A percentile compares a stretch with the other conserved stretches of the same genome.
These are phyloP conservation scores for Tuber melanosporum DNA, from an alignment of 495 filamentous ascomycete species.

Conservation along the genomic window DNA sequence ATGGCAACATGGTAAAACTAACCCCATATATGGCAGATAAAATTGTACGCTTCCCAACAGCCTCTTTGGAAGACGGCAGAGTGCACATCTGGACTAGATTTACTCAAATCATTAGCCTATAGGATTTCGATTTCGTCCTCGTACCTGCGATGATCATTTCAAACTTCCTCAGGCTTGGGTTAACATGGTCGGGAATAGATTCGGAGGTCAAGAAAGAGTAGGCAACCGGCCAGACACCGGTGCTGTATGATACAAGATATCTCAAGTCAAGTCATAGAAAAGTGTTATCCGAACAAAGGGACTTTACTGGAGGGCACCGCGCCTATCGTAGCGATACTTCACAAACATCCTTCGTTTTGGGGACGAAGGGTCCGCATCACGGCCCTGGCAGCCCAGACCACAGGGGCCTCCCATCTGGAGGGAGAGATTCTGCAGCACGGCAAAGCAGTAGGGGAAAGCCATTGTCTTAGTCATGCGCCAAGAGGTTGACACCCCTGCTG, in stretches of 20 bases:
- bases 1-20: too few species aligned
- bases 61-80: neutral
- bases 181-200: neutral
- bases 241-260: neutral
- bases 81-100: neutral
- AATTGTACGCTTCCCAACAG: neutral
- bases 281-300: neutral
- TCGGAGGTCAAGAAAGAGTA: neutral
- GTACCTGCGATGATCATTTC: neutral
- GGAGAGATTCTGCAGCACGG: conserved; percentile 11
- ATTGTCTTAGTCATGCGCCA: conserved; percentile 32
- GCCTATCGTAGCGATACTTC: neutral
- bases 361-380: neutral
- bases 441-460: conserved; percentile 13
- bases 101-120: neutral
- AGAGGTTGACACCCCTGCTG: conserved; percentile 3
- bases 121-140: neutral
- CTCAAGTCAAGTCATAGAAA: neutral
- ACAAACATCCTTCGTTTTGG: neutral
- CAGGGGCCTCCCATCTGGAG: neutral
- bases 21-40: neutral
- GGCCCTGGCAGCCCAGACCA: neutral
- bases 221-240: neutral
- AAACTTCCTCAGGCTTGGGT: neutral
- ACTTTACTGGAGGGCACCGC: neutral